Conservation (phyloP, 306 rosid species). For the Quercus robur region DNA sequence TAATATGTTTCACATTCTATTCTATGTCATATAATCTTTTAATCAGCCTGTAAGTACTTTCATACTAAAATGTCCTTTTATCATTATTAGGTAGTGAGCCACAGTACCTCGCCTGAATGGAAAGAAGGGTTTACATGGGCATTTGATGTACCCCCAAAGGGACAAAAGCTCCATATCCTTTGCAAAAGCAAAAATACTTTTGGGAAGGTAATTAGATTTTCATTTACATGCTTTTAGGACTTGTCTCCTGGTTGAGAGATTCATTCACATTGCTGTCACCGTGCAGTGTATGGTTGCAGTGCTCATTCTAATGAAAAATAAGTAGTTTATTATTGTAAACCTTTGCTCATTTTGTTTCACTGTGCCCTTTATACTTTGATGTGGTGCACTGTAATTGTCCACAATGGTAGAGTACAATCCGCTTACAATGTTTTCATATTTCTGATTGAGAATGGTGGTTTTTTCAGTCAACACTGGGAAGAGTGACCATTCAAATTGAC, state of each 20-base stretch:
- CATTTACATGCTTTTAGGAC: slow-evolving; percentile 6
- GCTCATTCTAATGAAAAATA: background rate
- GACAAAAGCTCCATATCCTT: slow-evolving; percentile 86
- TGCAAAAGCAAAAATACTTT: slow-evolving; percentile 99
- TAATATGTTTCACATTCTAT: slow-evolving; percentile 3
- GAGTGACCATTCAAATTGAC: slow-evolving; percentile 95
- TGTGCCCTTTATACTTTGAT: background rate
- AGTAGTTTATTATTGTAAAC: background rate
- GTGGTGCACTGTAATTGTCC: background rate
- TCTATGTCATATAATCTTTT: slow-evolving; percentile 10
- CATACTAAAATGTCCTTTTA: slow-evolving; percentile 3
- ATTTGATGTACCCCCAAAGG: slow-evolving; percentile 95
- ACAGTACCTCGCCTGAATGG: slow-evolving; percentile 90
- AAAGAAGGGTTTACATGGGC: slow-evolving; percentile 99
- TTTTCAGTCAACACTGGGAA: slow-evolving; percentile 82
- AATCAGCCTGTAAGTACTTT: background rate
- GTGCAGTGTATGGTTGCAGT: background rate
- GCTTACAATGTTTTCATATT: background rate
- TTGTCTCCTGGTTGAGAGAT: slow-evolving; percentile 17
- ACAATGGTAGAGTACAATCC: background rate
- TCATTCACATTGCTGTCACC: background rate
- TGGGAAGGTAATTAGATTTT: slow-evolving; percentile 74
- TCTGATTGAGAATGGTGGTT: slow-evolving; percentile 22
- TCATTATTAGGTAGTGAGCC: slow-evolving; percentile 70
- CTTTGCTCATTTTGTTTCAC: background rate